Evolutionary conservation across 2,329 filamentous ascomycete species (phyloP), one percentile per base, ranked within the genome.

Genomic region (Colletotrichum sp.): DNA sequence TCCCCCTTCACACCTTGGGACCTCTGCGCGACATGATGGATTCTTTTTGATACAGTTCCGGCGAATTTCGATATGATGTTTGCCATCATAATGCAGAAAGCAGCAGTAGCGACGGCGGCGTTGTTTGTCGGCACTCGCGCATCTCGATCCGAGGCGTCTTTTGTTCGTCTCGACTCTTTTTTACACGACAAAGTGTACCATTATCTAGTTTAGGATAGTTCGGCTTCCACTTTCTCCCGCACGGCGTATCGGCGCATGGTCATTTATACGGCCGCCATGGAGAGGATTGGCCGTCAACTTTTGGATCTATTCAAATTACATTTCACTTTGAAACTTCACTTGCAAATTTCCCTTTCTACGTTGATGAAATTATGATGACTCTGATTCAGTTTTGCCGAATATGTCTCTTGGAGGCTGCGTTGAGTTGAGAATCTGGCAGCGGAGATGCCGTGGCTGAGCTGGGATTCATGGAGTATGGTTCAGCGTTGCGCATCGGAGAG

Each of bases 171-270:
- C 44, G 49, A 65, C 13, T 66, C 19, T 49, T 29, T 55, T 52
- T 22, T 52, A 77, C 39, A 75, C 72, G 39, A 64, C 32, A 34
- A 68, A 49, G 70, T 77, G 49, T 77, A 69, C 62, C 57, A 71
- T 70, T 69, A 22, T 75, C 65, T 59, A 66, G 70, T 12, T 71
- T 77, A 77, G 71, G 74, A 74, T 74, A 76, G 70, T 74, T 66
- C 65, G 65, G 76, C 63, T 64, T 71, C 63, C 30, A 27, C 30
- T 34, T 71, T 55, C 55, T 63, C 67, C 68, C 61, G 75, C 77
- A 72, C 59, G 77, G 77, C 77, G 77, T 77, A 71, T 52, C 44
- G 77, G 77, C 61, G 77, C 67, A 71, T 77, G 39, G 70, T 70
- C 69, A 59, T 71, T 67, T 13, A 7, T 63, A 72, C 66, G 75